A percentile compares a stretch with the other conserved stretches of the same genome.
phyloP scores from a whole-genome alignment of 768 basidiomycete species.

The Omphalotus guepiniiformis region DNA sequence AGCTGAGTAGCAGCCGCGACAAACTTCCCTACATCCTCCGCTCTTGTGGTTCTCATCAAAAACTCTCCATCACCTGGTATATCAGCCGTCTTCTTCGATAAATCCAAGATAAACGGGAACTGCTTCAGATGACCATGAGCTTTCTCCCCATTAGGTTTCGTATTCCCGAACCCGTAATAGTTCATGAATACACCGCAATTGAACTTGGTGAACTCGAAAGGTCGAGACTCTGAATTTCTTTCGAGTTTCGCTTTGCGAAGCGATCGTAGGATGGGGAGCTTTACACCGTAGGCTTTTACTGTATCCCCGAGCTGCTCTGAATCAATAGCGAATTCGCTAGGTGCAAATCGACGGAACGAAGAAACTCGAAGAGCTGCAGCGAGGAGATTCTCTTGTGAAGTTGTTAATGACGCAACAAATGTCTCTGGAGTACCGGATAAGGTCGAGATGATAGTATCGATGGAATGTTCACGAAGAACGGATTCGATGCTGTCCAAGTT shows the following conservation, averaged over 20 bases:
- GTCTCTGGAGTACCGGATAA: neutral
- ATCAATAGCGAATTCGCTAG: slow-evolving; percentile 1
- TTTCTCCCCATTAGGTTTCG: neutral
- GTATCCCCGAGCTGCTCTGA: neutral
- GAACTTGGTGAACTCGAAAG: slow-evolving; percentile 1
- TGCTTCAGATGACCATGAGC: slow-evolving; percentile 1
- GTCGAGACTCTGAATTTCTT: neutral
- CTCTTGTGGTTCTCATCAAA: neutral
- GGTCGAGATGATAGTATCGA: slow-evolving; percentile 3
- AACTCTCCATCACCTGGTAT: slow-evolving; percentile 2
- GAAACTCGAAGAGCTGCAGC: neutral
- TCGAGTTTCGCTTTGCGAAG: neutral
- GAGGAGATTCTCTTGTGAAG: slow-evolving; percentile 2
- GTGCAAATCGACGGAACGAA: neutral
- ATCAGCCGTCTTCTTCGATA: neutral
- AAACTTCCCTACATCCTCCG: slow-evolving; percentile 4
- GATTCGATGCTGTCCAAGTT: neutral
- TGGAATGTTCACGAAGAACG: neutral
- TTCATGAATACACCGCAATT: slow-evolving; percentile 3
- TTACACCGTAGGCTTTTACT: neutral
- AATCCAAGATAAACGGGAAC: slow-evolving; percentile 2
- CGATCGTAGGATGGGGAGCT: neutral
- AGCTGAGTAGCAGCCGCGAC: slow-evolving; percentile 3
- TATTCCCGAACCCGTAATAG: neutral
- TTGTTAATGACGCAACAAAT: too few species aligned